phyloP scores from a whole-genome alignment of 192 early-diverging fungal genomes.

The Podila verticillata region DNA sequence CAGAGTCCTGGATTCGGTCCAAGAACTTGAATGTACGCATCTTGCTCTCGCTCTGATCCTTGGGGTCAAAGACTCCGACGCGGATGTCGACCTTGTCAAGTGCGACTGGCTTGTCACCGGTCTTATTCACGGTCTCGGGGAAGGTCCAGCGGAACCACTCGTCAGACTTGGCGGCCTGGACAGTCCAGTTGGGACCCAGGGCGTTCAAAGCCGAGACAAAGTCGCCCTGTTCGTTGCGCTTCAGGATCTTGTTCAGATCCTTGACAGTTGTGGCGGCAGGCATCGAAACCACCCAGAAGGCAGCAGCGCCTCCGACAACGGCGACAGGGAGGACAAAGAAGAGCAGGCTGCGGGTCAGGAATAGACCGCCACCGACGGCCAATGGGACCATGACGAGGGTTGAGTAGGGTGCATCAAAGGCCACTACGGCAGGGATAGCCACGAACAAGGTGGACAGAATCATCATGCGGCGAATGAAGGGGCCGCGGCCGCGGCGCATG shows the following conservation, averaged over 20 bases:
- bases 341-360: conserved; percentile 26
- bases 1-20: neutral
- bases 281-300: conserved; percentile 17
- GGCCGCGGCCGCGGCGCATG: conserved; percentile 10
- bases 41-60: conserved; percentile 25
- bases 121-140: conserved; percentile 5
- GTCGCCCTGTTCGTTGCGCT: conserved; percentile 4
- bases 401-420: conserved; percentile 19
- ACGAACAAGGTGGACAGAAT: conserved; percentile 16
- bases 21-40: neutral
- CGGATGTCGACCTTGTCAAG: conserved; percentile 33
- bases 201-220: conserved; percentile 13
- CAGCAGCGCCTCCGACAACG: conserved; percentile 14
- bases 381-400: conserved; percentile 21
- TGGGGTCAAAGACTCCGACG: conserved; percentile 34
- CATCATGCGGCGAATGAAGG: conserved; percentile 23
- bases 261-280: conserved; percentile 8
- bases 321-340: conserved; percentile 27
- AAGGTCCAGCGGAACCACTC: conserved; percentile 49
- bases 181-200: conserved; percentile 32
- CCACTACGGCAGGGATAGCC: conserved; percentile 22
- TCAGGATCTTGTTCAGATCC: conserved; percentile 33
- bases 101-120: neutral
- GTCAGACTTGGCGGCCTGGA: conserved; percentile 15
- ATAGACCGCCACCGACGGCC: conserved; percentile 17